Base-by-base conservation (phyloP, 2,329 filamentous ascomycete species). In the Fusarium clavum region DNA sequence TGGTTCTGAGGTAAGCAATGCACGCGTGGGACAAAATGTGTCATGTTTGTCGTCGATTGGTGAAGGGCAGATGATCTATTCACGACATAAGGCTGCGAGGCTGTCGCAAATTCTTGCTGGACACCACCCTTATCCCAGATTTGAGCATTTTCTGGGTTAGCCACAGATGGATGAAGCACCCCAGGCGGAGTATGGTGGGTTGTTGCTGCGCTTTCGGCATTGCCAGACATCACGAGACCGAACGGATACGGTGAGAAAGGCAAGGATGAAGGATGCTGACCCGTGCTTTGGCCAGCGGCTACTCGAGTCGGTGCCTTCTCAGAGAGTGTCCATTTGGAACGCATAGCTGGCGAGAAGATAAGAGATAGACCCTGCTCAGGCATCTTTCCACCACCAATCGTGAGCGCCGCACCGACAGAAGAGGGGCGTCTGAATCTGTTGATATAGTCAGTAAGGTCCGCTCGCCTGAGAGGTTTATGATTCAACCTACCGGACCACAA, bases 281-380 rank as follows among this genome's bases (percentile, higher is more conserved):
- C 51, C 25, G 30, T 29, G 29, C 45, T 45, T 55, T 46, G 47
- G n/a, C 53, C 22, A 38, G 34, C 14, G 18, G n/a, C n/a, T 20
- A 47, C 60, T 3, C 56, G 61, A 10, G 40, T 55, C 18, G 59
- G 52, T 14, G 57, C 52, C 20, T 59, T 47, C 10, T 47, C 27
- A 12, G 61, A 45, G 13, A 51, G 43, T 29, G 59, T 59, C 79
- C 79, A 81, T 61, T 79, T 81, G 4, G 78, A 80, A 27, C 77
- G 70, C 48, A 76, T 45, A 8, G 73, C 69, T 6, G 79, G 75
- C 7, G 63, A 62, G 29, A 81, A 75, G 16, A 4, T 44, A 22
- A 80, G 30, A 8, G 69, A 67, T 11, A 81, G 59, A 3, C 66
- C 63, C 29, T 70, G 71, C 41, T 79, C 78, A 7, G 64, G 64